phyloP scores from a whole-genome alignment of 2,329 filamentous ascomycete genomes.

The Claviceps quebecensis region DNA sequence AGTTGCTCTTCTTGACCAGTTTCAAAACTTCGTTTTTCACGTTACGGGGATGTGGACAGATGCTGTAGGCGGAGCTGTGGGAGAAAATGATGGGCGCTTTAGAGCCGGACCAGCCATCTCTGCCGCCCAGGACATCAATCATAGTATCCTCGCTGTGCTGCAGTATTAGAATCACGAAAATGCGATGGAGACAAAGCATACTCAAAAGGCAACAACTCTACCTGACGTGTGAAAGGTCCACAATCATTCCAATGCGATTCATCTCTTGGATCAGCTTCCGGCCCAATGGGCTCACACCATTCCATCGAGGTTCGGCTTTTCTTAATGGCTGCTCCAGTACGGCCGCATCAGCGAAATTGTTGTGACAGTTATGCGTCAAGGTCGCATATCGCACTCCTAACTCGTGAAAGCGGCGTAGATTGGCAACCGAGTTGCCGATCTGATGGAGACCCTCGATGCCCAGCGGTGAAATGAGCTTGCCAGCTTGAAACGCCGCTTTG shows the following conservation, averaged over 20 bases:
- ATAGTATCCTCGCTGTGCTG: slow-evolving; percentile 61
- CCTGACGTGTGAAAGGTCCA: slow-evolving; percentile 55
- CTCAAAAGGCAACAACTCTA: slow-evolving; percentile 32
- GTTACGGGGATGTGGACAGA: slow-evolving; percentile 84
- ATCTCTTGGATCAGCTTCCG: slow-evolving; percentile 65
- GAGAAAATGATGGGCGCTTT: slow-evolving; percentile 76
- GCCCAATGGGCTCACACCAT: slow-evolving; percentile 58
- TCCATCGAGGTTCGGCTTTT: slow-evolving; percentile 38
- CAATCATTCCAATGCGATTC: slow-evolving; percentile 54
- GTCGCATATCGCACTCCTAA: slow-evolving; percentile 81
- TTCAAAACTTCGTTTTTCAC: slow-evolving; percentile 73
- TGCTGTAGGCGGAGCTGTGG: slow-evolving; percentile 65
- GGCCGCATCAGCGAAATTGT: slow-evolving; percentile 1
- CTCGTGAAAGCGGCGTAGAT: slow-evolving; percentile 59
- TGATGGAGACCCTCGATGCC: slow-evolving; percentile 85
- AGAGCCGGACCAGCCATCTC: slow-evolving; percentile 53
- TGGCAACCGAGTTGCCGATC: slow-evolving; percentile 72
- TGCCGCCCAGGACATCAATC: slow-evolving; percentile 61
- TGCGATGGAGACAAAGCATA: slow-evolving; percentile 38
- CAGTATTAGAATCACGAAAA: background rate
- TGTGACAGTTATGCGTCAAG: slow-evolving; percentile 60
- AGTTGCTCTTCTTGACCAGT: slow-evolving; percentile 57
- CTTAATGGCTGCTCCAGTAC: slow-evolving; percentile 29
- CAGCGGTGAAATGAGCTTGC: slow-evolving; percentile 53
- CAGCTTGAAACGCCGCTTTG: slow-evolving; percentile 36